Evolutionary conservation across 2,329 filamentous ascomycete species (phyloP).

Genomic region (Myriosclerotinia duriaeana): DNA sequence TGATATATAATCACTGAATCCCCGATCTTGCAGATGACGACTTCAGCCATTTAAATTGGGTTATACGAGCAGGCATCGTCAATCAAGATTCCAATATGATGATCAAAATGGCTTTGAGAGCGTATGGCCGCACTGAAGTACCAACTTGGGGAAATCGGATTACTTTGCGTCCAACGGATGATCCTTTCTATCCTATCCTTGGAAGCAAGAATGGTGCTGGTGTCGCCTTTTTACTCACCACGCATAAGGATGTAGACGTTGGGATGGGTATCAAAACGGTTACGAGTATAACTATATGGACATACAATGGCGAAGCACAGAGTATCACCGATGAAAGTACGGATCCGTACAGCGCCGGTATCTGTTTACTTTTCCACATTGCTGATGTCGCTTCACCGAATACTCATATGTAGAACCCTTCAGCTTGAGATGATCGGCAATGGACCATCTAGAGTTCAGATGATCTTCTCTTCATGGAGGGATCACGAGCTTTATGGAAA

Average conservation of each 20-base stretch:
- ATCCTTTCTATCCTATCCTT: conserved; percentile 5
- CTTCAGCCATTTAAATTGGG: not conserved
- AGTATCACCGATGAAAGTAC: not conserved
- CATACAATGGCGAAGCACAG: not conserved
- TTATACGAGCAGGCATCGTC: not conserved
- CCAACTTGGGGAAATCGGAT: not conserved
- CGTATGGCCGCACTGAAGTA: not conserved
- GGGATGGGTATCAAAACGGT: conserved; percentile 1
- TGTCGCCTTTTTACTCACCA: not conserved
- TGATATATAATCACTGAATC: not conserved
- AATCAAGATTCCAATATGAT: not conserved
- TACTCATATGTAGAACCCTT: no score
- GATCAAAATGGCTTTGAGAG: conserved; percentile 6
- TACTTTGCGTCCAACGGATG: not conserved
- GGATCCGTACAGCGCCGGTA: not conserved
- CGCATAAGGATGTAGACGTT: not conserved
- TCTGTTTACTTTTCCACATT: conserved; percentile 1
- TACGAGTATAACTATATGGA: not conserved
- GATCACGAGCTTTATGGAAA: not conserved
- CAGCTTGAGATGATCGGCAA: no score
- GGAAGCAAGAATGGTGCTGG: conserved; percentile 13
- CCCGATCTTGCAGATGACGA: not conserved
- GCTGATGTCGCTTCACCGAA: not conserved
- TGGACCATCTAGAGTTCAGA: not conserved
- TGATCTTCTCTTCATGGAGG: not conserved